Evolutionary conservation across 345 rosid genomes (phyloP), one percentile per base, ranked within the genome.

Genomic region (Eucalyptus decipiens): DNA sequence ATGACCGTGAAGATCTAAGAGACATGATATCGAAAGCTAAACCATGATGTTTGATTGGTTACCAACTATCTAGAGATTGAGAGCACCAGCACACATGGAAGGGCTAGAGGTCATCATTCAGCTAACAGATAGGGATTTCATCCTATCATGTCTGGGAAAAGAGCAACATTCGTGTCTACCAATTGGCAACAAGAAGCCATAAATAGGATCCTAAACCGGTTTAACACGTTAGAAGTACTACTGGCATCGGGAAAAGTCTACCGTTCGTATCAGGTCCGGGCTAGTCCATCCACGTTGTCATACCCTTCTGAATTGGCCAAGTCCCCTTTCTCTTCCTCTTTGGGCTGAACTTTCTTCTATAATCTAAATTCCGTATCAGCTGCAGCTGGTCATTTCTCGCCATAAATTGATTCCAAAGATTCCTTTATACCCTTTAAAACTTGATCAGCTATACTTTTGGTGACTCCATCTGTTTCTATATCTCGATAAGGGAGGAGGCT

Each of bases 401-500:
- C 81, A 54, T 76, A 48, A 40, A 37, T 45, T 54, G 1, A 37
- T 72, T 72, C 83, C 37, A 54, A n/a, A 40, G 83, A 51, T 83
- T 89, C 88, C 34, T 81, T 56, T 34, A 47, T 30, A 32, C 80
- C 87, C 37, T 37, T 37, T 37, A 37, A 37, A 37, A 37, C 37
- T 52, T 80, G 52, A 30, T 80, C 49, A 32, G 69, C 88, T 32
- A 93, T 85, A 32, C 81, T 89, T 60, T 90, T 87, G 85, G 86
- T 34, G 91, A 40, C 83, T 76, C 30, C 83, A 76, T 76, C 83
- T 21, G 86, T 90, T 89, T 92, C 87, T 89, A 86, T 86, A 89
- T n/a, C 85, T 32, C 87, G 56, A 92, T 65, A 87, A 89, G 92
- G 58, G 93, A 88, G 42, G 95, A 91, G 88, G 91, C 90, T 91